Evolutionary conservation across 1,284 basidiomycete genomes (phyloP).

Genomic region (Coniferiporia sulphurascens): DNA sequence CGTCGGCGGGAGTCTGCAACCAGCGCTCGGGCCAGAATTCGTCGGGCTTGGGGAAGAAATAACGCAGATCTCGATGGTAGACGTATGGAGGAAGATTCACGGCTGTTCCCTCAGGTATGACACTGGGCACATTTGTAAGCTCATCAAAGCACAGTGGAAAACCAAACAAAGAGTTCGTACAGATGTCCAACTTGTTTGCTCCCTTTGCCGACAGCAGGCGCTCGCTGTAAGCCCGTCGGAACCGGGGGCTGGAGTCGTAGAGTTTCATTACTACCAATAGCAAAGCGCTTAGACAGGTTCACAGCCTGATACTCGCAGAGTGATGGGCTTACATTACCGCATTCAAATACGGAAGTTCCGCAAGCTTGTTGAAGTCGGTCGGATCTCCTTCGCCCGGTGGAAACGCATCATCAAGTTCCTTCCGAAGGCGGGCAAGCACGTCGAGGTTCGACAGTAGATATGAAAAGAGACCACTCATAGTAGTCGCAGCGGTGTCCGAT

Average conservation of each 20-base stretch:
- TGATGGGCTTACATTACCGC: conserved; percentile 27
- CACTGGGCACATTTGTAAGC: conserved; percentile 25
- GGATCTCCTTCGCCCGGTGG: conserved; percentile 18
- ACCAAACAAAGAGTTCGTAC: not conserved
- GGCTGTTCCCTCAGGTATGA: conserved; percentile 42
- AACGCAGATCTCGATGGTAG: conserved; percentile 36
- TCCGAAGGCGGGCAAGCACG: conserved; percentile 25
- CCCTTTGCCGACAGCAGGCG: conserved; percentile 9
- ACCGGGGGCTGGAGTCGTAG: conserved; percentile 10
- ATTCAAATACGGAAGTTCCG: conserved; percentile 29
- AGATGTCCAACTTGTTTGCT: conserved; percentile 10
- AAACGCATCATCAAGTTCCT: conserved; percentile 27
- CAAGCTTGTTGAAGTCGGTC: conserved; percentile 20
- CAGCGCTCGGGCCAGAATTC: conserved; percentile 40
- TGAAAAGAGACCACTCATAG: conserved; percentile 28
- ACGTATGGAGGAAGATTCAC: conserved; percentile 43
- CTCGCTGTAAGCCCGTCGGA: conserved; percentile 8
- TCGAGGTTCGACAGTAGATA: conserved; percentile 30
- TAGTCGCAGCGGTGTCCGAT: conserved; percentile 33
- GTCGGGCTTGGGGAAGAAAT: conserved; percentile 37
- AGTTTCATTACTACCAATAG: conserved; percentile 8
- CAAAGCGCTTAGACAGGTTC: no score
- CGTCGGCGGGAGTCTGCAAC: conserved; percentile 23
- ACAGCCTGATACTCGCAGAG: no score
- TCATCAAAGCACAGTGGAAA: conserved; percentile 21